Evolutionary conservation across 2,329 filamentous ascomycete species (phyloP), one percentile per base, ranked within the genome.

Genomic region (Fulvia fulva): DNA sequence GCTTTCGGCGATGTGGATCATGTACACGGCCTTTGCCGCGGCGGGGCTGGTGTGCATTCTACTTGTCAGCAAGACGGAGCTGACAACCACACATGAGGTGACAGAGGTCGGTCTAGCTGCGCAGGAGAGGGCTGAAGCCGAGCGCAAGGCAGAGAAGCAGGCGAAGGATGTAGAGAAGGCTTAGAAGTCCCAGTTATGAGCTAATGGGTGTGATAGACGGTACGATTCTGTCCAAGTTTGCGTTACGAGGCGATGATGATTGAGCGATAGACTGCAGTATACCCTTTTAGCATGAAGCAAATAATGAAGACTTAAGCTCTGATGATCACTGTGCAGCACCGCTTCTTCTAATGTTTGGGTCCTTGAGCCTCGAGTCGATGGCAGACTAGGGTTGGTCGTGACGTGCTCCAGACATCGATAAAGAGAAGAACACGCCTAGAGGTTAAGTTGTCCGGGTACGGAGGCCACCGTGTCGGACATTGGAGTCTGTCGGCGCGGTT

Each of bases 1-100:
- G 11, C 59, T 80, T 57, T 71, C 70, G 54, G 73, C 67, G 3
- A 78, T 79, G 75, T 80, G 77, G 77, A 78, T 79, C 58, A 66
- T 79, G 66, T 79, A 78, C 62, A 70, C 72, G 7, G 67, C 59
- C 3, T 73, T 78, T 54, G 67, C 76, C 0, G 73, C 58, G 0
- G 59, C 70, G 0, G 77, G 76, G 0, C 58, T 80, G 37, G 30
- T 71, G 5, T 64, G 72, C 4, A 70, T 68, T 21, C 60, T 75
- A 8, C 61, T 76, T 44, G 75, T 79, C 51, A 66, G 64, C 46
- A 73, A 69, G 62, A 78, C 77, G 60, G 65, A 66, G 44, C 68
- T 80, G 21, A 71, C 68, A 19, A 72, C 69, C 55, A 63, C 74
- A 43, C 76, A 79, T 51, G 70, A 73, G 57, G 77, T 79, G 67